These are phyloP conservation scores for Carpinus viminea DNA, from an alignment of 306 rosid species.

Conservation along the genomic window DNA sequence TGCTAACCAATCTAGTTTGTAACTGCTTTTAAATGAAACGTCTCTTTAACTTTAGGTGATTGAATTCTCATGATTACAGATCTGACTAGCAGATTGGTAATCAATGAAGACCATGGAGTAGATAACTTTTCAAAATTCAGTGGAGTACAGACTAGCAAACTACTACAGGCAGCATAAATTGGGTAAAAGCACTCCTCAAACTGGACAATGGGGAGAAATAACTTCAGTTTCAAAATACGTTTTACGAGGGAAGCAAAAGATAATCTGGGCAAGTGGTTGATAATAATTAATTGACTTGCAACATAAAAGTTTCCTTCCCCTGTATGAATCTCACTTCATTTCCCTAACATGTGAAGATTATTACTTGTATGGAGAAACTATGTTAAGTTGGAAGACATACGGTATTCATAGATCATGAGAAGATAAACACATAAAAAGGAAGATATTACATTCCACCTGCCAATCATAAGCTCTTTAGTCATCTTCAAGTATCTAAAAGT, in stretches of 20 bases:
- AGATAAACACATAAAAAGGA: not conserved
- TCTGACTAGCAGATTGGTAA: slow-evolving; percentile 7
- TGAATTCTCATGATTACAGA: not conserved
- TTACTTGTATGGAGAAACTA: not conserved
- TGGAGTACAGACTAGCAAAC: not conserved
- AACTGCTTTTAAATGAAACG: slow-evolving; percentile 2
- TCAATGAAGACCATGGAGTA: not conserved
- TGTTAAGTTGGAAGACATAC: not conserved
- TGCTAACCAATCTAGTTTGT: not conserved
- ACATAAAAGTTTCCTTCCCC: not conserved
- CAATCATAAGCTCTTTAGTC: not conserved
- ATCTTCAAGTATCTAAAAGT: not conserved
- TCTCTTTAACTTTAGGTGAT: not conserved
- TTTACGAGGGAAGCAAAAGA: not conserved
- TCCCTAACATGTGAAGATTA: not conserved
- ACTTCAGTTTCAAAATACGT: not conserved
- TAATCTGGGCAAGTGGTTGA: not conserved
- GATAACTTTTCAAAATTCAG: not conserved
- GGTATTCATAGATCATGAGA: not conserved
- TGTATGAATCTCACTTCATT: not conserved
- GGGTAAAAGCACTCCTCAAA: not conserved
- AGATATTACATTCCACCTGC: not conserved
- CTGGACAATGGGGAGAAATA: not conserved
- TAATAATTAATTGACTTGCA: not conserved
- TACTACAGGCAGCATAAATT: not conserved